phyloP scores from a whole-genome alignment of 2,329 filamentous ascomycete species.

The Zarea fungicola region DNA sequence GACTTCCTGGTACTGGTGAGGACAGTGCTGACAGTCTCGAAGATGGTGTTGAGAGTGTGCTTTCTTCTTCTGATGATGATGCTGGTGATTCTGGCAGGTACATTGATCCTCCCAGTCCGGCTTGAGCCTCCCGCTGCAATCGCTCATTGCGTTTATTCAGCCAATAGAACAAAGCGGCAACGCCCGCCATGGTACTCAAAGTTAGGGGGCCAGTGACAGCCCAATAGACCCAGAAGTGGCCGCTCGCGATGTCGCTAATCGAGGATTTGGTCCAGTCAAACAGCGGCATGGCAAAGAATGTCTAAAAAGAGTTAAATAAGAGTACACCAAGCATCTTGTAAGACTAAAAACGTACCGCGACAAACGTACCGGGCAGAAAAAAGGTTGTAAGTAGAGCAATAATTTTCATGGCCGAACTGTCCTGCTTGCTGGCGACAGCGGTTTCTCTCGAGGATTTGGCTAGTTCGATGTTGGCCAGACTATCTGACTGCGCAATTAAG shows the following conservation, averaged over 20 bases:
- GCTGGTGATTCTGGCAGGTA: too few species aligned
- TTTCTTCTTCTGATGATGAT: too few species aligned
- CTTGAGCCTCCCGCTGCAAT: too few species aligned
- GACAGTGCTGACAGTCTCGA: too few species aligned
- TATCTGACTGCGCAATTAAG: not conserved
- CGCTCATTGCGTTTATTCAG: too few species aligned
- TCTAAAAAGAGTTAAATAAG: slow-evolving; percentile 33
- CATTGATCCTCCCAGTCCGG: too few species aligned
- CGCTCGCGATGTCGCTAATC: slow-evolving; percentile 28
- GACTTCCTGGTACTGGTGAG: too few species aligned
- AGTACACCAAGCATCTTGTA: slow-evolving; percentile 32
- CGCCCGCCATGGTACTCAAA: slow-evolving; percentile 14
- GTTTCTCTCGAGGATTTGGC: not conserved
- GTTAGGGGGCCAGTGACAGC: slow-evolving; percentile 39
- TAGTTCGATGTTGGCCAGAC: not conserved
- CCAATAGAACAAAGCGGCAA: too few species aligned
- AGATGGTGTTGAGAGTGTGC: too few species aligned
- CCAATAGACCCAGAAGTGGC: slow-evolving; percentile 43
- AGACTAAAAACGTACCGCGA: slow-evolving; percentile 20
- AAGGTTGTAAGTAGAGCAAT: slow-evolving; percentile 43
- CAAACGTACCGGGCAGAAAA: slow-evolving; percentile 43
- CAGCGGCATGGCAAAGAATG: slow-evolving; percentile 43
- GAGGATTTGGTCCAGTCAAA: slow-evolving; percentile 36
- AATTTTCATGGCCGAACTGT: slow-evolving; percentile 44
- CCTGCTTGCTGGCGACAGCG: slow-evolving; percentile 34